phyloP scores from a whole-genome alignment of 495 filamentous ascomycete genomes.

The Bathelium albidoporum region DNA sequence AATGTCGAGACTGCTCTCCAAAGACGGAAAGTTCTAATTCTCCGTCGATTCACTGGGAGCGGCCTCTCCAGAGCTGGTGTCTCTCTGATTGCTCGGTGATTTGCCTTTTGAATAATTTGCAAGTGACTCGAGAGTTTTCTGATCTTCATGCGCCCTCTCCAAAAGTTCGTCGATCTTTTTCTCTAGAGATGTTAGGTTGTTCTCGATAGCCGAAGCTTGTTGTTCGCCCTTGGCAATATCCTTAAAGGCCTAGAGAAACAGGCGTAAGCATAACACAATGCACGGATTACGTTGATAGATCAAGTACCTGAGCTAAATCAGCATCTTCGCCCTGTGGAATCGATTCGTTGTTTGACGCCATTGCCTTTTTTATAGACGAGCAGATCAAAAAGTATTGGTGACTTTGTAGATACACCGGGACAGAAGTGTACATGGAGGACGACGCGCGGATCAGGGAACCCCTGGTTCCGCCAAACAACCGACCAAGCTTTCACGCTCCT shows the following conservation, averaged over 20 bases:
- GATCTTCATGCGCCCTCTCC: slow-evolving; percentile 30
- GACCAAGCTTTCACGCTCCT: slow-evolving; percentile 1
- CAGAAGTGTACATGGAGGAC: background rate
- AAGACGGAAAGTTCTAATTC: background rate
- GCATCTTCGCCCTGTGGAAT: background rate
- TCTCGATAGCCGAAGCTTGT: slow-evolving; percentile 44
- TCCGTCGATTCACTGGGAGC: background rate
- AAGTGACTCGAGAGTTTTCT: background rate
- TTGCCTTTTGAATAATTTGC: background rate
- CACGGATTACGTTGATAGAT: background rate
- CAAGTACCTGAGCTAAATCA: slow-evolving; percentile 3
- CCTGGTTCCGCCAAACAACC: background rate
- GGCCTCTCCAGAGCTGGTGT: background rate
- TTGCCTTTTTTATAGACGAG: background rate
- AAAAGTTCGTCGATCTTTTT: slow-evolving; percentile 46
- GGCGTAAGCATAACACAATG: background rate
- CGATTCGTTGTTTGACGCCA: background rate
- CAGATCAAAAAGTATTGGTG: background rate
- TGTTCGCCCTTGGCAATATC: slow-evolving; percentile 39
- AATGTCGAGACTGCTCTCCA: too few species aligned
- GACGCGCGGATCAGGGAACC: background rate
- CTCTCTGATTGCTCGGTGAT: background rate
- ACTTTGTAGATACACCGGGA: background rate
- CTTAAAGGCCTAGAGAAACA: slow-evolving; percentile 22
- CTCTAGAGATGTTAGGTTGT: slow-evolving; percentile 42